Percentiles rank a stretch among this genome's conserved stretches.
phyloP scores from a whole-genome alignment of 495 filamentous ascomycete genomes.

The Cercophora samala region DNA sequence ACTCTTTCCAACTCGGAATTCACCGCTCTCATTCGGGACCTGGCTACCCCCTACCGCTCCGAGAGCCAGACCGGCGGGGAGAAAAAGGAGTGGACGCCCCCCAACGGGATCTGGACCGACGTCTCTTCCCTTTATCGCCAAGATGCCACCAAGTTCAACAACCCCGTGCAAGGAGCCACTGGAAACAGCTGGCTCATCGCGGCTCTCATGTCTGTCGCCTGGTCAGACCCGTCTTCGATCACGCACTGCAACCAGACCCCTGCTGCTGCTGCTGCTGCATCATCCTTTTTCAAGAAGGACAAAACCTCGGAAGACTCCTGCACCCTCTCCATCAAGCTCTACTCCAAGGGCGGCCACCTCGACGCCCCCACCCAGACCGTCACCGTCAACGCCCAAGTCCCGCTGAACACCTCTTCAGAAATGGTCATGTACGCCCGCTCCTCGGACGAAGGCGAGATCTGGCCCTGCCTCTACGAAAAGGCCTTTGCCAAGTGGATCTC shows the following conservation, averaged over 20 bases:
- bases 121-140: conserved; percentile 22
- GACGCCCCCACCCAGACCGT: conserved; percentile 36
- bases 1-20: conserved; percentile 33
- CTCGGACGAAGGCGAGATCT: conserved; percentile 31
- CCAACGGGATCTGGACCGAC: conserved; percentile 34
- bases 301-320: conserved; percentile 5
- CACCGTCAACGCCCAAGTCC: conserved; percentile 37
- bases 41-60: conserved; percentile 32
- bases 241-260: conserved; percentile 23
- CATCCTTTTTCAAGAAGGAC: background rate
- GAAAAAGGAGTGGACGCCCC: conserved; percentile 28
- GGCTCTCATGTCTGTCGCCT: conserved; percentile 38
- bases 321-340: conserved; percentile 29
- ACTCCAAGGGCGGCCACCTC: conserved; percentile 40
- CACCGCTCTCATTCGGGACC: conserved; percentile 35
- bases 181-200: conserved; percentile 37
- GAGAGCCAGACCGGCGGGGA: background rate
- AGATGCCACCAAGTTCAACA: conserved; percentile 30
- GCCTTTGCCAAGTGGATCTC: conserved; percentile 40
- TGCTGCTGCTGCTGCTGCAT: too few species aligned
- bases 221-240: conserved; percentile 35
- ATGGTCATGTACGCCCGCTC: conserved; percentile 38
- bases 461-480: conserved; percentile 43
- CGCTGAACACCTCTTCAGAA: conserved; percentile 37
- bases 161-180: conserved; percentile 38